Conservation (phyloP, 2,329 filamentous ascomycete genomes). For the Pyrenochaeta sp. region DNA sequence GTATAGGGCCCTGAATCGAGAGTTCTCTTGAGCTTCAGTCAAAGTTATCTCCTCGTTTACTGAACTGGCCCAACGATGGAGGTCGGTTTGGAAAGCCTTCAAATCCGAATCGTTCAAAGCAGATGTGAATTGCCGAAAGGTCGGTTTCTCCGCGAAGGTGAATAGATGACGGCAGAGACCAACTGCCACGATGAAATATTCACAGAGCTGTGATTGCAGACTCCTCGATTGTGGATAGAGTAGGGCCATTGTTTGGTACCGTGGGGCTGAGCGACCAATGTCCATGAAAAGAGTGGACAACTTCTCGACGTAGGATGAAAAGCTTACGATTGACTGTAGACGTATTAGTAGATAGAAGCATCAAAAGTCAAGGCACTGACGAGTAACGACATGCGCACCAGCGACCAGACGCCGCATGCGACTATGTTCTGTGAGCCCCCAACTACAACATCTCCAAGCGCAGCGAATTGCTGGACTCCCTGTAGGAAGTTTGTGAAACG, state of each 20-base stretch:
- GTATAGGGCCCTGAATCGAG: conserved; percentile 29
- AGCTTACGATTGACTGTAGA: conserved; percentile 40
- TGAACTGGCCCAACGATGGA: conserved; percentile 44
- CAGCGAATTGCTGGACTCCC: conserved; percentile 55
- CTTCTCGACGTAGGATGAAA: conserved; percentile 50
- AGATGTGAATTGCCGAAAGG: conserved; percentile 40
- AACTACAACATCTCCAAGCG: conserved; percentile 52
- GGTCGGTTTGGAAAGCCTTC: conserved; percentile 43
- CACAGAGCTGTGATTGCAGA: conserved; percentile 48
- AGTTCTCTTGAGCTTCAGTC: conserved; percentile 39
- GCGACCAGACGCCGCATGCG: conserved; percentile 56
- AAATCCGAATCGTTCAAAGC: conserved; percentile 45
- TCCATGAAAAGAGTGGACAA: conserved; percentile 54
- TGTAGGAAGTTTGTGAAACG: conserved; percentile 54
- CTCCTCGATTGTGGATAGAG: conserved; percentile 52
- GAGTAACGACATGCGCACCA: conserved; percentile 54
- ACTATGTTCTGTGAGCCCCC: conserved; percentile 51
- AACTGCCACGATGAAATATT: conserved; percentile 56
- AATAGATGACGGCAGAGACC: conserved; percentile 50
- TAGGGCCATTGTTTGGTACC: conserved; percentile 50
- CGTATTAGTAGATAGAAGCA: not conserved
- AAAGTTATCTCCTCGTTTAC: conserved; percentile 50
- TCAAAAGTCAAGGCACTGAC: conserved; percentile 35
- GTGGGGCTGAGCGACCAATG: conserved; percentile 52
- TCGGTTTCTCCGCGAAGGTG: conserved; percentile 44